Base-by-base conservation (phyloP, 2,329 filamentous ascomycete species). In the Penicillium thymicola region DNA sequence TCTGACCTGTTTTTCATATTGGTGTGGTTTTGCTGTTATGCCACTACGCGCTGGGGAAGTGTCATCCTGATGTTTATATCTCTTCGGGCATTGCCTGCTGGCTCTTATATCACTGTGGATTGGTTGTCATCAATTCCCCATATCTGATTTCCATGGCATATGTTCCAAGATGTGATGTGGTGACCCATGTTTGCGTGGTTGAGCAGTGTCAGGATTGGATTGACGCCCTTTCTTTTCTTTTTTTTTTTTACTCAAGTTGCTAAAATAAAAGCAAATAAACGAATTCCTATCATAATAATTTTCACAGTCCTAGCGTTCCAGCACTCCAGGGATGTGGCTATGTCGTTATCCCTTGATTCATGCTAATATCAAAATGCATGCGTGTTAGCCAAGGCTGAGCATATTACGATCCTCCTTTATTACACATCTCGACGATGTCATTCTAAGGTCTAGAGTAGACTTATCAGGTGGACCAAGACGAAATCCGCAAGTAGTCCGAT, bases 111-210 rank as follows among this genome's bases (percentile, higher is more conserved):
- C 10, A 34, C 42, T 2, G 46, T 62, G 25, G 34, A 51, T 28
- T 62, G 55, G 55, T 27, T 59, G 30, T 49, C 52, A 11, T 46
- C 53, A 4, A 57, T 62, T n/a, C 53, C 59, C 18, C 53, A 61
- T 27, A 45, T 55, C 10, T 59, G 6, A 18, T 46, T n/a, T 0
- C 6, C 9, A 25, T 16, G 3, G 3, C 3, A 25, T 36, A 8
- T 34, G 14, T 46, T 25, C 8, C 13, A 23, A 32, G 28, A 45
- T 32, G n/a, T 30, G 11, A 7, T 9, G 1, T 13, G n/a, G 5
- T 32, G n/a, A 27, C 5, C 14, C n/a, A 13, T 27, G 8, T 48
- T 8, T 21, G 11, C 18, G 16, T 18, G 11, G 46, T 18, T 27
- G 34, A 27, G n/a, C 16, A 21, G 16, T 21, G 7, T 28, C 9